Evolutionary conservation across 352 stramenopile genomes (phyloP), one percentile per base, ranked within the genome.

Genomic region (Pythium apleroticum): DNA sequence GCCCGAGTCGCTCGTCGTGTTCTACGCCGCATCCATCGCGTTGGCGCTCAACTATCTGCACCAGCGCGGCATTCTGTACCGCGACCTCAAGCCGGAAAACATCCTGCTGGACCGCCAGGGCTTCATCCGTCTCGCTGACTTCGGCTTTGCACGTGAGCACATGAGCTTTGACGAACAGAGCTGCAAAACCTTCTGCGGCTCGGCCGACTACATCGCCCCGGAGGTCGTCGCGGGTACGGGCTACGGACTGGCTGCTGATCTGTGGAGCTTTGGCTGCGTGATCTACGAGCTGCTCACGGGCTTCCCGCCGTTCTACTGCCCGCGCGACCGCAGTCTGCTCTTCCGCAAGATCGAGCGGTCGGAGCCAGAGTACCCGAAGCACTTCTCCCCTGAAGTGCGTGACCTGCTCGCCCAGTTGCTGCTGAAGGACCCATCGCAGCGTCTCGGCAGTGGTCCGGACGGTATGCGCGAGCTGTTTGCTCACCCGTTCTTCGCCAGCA

Each of bases 21-120:
- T 99, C 76, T 99, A 99, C 75, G 90, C 96, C 0, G 96, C 97
- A 15, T 98, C 98, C 65, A 98, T 99, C 57, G 88, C 92, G 35
- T 72, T 99, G 0, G 97, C 98, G 22, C 89, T 99, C 45, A 87
- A 96, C 45, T 92, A 93, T 54, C 52, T 96, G 45, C 87, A 96
- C 65, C 69, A 86, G 24, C 76, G 69, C 17, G 85, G 84, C 35
- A 86, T 96, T 52, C 68, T 93, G 57, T 97, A 97, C 69, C 84
- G 90, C 10, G 90, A 97, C 66, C 77, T 97, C 46, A 97, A 97
- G 68, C 90, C 91, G 0, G 91, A 97, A 68, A 97, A 97, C 71
- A 81, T 97, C 24, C 69, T 97, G 59, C 62, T 97, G 24, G 88
- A 98, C 75, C 65, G 79, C 15, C 78, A 89, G 61, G 97, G 96